Percentiles rank a stretch among this genome's conserved stretches.
phyloP scores from a whole-genome alignment of 2,329 filamentous ascomycete species.

The Cladosporium sp. region DNA sequence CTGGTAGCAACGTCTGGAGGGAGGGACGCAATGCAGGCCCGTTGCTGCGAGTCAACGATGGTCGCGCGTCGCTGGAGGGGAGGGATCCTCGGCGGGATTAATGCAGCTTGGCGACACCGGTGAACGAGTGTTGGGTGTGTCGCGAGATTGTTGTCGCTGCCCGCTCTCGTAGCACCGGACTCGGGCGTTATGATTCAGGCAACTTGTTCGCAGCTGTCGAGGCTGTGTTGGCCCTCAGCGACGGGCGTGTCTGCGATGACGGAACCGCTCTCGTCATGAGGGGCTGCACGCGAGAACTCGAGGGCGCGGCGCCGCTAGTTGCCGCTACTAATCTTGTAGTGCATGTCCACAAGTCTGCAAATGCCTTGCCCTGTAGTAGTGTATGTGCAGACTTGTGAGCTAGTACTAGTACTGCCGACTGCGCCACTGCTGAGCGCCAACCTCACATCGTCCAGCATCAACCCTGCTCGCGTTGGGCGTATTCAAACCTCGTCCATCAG shows the following conservation, averaged over 20 bases:
- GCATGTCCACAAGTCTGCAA: too few relatives aligned
- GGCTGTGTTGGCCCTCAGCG: too few relatives aligned
- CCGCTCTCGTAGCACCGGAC: not conserved
- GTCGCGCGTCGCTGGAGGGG: not conserved
- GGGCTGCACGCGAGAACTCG: not conserved
- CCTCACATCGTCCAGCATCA: not conserved
- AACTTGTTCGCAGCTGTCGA: not conserved
- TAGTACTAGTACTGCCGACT: too few relatives aligned
- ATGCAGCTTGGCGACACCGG: not conserved
- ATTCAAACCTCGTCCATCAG: not conserved
- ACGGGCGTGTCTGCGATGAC: too few relatives aligned
- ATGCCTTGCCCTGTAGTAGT: too few relatives aligned
- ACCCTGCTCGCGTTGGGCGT: not conserved
- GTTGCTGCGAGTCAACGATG: not conserved
- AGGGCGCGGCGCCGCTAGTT: not conserved
- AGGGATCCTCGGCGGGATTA: too few relatives aligned
- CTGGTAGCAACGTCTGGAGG: not conserved
- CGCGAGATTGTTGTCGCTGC: not conserved
- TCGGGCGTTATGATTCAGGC: not conserved
- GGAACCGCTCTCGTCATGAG: too few relatives aligned
- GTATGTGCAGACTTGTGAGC: too few relatives aligned
- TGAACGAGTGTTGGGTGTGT: not conserved
- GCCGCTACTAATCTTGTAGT: not conserved
- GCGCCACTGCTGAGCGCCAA: not conserved
- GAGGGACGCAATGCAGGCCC: not conserved